Base-by-base conservation (phyloP, 1,139 yeast genomes). In the Yamadazyma taylorii region DNA sequence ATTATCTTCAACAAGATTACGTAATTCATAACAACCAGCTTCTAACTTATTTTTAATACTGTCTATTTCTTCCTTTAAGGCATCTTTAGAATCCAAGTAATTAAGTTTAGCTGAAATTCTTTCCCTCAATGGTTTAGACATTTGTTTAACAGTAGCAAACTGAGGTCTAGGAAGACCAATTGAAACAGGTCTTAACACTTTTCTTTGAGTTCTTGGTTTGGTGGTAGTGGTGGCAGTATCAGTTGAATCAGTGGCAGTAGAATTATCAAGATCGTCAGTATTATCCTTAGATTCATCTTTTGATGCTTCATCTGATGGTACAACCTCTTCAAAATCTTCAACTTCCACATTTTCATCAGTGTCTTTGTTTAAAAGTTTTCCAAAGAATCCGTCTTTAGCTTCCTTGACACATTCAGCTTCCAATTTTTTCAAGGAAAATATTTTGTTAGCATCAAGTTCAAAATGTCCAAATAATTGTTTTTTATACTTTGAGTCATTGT, bases 1-100 rank as follows among this genome's bases (percentile, higher is more conserved):
- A 26, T 78, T 69, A 27, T 71, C 74, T 11, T 78, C 81, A 21
- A 82, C 50, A 36, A 60, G 68, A 6, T 73, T 61, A 42, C 89
- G 74, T 23, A 82, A 64, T 35, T 68, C 73, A 55, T 84, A 84
- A 39, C 85, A 62, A 13, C 69, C 60, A 12, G 77, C 70, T 56
- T 84, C 92, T 32, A 83, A 65, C 17, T 63, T 52, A 51, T 84
- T 84, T 48, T 70, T 69, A 23, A 66, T 53, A 38, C 73, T 74
- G 34, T 79, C 81, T 15, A 75, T 56, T 36, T 65, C 60, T 24
- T 64, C 57, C 42, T 78, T 67, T 34, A 64, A 69, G 12, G 60
- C 58, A 50, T 84, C 92, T 42, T 65, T 67, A 6, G 48, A 43
- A 37, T 65, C 63, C 51, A 70, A 63, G 37, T 61, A 55, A 2